These are phyloP conservation scores for Chlamydomonas sphaeroides DNA, from an alignment of 139 green algal species.

Conservation along the genomic window DNA sequence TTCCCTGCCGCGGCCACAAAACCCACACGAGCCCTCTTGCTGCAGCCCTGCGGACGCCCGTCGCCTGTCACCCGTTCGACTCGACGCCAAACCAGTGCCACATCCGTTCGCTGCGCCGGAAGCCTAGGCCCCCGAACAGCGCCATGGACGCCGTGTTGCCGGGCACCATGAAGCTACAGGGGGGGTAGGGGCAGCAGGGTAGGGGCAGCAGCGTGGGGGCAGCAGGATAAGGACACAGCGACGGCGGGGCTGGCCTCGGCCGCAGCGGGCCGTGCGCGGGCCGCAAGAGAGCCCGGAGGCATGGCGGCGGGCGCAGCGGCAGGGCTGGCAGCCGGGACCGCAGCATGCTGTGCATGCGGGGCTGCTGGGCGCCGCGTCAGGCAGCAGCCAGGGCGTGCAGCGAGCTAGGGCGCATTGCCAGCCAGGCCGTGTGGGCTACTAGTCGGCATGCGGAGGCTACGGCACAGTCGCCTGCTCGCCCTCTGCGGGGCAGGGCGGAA, in stretches of 20 bases:
- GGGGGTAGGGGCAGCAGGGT: not conserved
- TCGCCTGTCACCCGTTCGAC: not conserved
- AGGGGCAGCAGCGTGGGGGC: not conserved
- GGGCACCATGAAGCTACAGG: conserved; percentile 16
- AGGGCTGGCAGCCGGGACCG: not conserved
- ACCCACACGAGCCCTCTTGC: too few species aligned
- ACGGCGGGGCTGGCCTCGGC: too few species aligned
- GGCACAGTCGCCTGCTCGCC: not conserved
- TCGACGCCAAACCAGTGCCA: conserved; percentile 34
- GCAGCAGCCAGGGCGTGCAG: too few species aligned
- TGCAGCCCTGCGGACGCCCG: too few species aligned
- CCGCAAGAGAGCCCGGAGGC: not conserved
- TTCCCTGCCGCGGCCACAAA: too few species aligned
- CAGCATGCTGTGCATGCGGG: too few species aligned
- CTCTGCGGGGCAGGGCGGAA: not conserved
- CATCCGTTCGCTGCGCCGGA: not conserved
- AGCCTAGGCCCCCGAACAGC: conserved; percentile 23
- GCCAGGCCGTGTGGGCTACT: not conserved
- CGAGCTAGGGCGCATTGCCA: not conserved
- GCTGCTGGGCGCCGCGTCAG: too few species aligned
- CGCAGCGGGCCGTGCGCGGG: too few species aligned
- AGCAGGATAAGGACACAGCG: not conserved
- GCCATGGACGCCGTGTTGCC: not conserved
- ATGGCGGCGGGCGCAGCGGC: not conserved
- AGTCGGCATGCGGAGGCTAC: too few species aligned